phyloP scores from a whole-genome alignment of 1,139 yeast species.

The Hyphopichia wangnamkhiaoensis region DNA sequence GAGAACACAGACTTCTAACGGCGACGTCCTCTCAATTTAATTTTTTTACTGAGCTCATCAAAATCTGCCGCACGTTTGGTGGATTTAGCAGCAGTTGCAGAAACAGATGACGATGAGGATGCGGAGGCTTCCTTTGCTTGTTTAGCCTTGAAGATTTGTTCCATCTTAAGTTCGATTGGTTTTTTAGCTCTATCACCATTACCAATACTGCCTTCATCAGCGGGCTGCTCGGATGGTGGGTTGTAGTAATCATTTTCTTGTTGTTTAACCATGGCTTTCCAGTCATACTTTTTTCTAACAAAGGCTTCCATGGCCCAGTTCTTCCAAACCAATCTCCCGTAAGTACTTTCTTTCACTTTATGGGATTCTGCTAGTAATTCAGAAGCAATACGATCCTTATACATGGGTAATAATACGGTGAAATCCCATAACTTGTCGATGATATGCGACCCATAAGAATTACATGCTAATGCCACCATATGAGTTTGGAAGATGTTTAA shows the following conservation, averaged over 20 bases:
- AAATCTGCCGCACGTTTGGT: slow-evolving; percentile 15
- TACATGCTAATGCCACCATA: slow-evolving; percentile 66
- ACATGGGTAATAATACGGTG: slow-evolving; percentile 74
- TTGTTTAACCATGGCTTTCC: slow-evolving; percentile 75
- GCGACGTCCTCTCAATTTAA: slow-evolving; percentile 31
- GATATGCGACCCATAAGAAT: slow-evolving; percentile 90
- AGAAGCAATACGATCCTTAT: slow-evolving; percentile 82
- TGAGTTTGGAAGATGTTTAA: slow-evolving; percentile 61
- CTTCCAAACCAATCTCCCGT: slow-evolving; percentile 93
- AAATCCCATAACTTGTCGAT: slow-evolving; percentile 84
- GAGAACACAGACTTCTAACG: slow-evolving; percentile 16
- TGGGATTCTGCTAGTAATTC: slow-evolving; percentile 63
- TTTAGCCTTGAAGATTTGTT: slow-evolving; percentile 37
- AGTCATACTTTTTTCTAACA: slow-evolving; percentile 72
- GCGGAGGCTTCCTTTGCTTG: slow-evolving; percentile 20
- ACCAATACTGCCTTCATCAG: slow-evolving; percentile 12
- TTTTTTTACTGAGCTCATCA: slow-evolving; percentile 1
- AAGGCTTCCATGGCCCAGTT: slow-evolving; percentile 88
- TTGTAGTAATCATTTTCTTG: slow-evolving; percentile 57
- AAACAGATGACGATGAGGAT: no score
- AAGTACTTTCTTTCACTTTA: slow-evolving; percentile 76
- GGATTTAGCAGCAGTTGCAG: slow-evolving; percentile 10
- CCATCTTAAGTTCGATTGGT: slow-evolving; percentile 49
- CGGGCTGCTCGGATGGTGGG: slow-evolving; percentile 18
- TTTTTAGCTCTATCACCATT: slow-evolving; percentile 28